phyloP scores from a whole-genome alignment of 2,329 filamentous ascomycete genomes.

The Fusarium beomiforme region DNA sequence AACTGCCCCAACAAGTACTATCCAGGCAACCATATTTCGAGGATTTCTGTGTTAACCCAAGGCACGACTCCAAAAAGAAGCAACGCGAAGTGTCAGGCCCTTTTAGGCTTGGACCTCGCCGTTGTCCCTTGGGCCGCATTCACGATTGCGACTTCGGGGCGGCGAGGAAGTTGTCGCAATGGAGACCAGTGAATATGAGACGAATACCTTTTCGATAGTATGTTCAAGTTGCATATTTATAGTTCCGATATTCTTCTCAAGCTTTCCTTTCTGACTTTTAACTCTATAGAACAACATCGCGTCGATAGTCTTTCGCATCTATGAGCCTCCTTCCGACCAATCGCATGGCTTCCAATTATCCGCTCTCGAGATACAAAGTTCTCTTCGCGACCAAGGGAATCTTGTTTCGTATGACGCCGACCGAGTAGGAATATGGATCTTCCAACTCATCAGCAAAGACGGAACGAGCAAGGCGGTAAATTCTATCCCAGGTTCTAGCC shows the following conservation, averaged over 20 bases:
- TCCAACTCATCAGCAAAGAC: slow-evolving; percentile 58
- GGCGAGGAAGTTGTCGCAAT: slow-evolving; percentile 59
- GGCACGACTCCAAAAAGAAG: slow-evolving; percentile 1
- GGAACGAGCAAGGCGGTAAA: slow-evolving; percentile 41
- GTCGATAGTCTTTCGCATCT: slow-evolving; percentile 64
- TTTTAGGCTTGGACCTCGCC: slow-evolving; percentile 32
- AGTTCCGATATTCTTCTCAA: not conserved
- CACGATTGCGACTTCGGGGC: slow-evolving; percentile 42
- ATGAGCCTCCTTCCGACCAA: slow-evolving; percentile 59
- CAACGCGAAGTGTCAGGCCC: slow-evolving; percentile 8
- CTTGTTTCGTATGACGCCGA: slow-evolving; percentile 63
- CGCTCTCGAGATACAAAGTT: slow-evolving; percentile 62
- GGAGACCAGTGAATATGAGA: slow-evolving; percentile 72
- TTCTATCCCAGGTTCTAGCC: slow-evolving; percentile 48
- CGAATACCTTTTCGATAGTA: slow-evolving; percentile 69
- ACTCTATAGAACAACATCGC: slow-evolving; percentile 64
- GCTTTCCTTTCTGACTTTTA: slow-evolving; percentile 21
- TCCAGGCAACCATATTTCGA: slow-evolving; percentile 29
- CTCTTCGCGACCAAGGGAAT: slow-evolving; percentile 62
- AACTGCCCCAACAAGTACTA: slow-evolving; percentile 34
- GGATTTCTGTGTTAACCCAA: slow-evolving; percentile 21
- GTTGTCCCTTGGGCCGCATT: slow-evolving; percentile 41
- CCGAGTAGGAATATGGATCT: slow-evolving; percentile 64
- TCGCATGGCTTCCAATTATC: slow-evolving; percentile 56
- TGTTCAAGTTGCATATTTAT: not conserved